Conservation (phyloP, 2,329 filamentous ascomycete genomes). For the Hymenoscyphus fructigenus region DNA sequence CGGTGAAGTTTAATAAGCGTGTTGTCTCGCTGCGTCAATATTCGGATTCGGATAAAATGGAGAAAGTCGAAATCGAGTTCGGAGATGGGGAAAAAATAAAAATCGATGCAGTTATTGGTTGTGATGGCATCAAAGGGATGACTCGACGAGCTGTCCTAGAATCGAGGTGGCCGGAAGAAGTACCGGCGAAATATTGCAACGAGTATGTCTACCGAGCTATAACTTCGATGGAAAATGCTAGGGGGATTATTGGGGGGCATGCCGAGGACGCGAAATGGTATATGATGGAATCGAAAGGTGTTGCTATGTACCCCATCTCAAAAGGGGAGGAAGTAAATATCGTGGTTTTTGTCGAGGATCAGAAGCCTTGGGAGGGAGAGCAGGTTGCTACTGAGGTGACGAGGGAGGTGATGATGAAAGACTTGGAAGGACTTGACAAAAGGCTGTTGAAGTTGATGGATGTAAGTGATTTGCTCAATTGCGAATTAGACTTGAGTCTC, state of each 20-base stretch:
- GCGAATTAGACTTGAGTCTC: not conserved
- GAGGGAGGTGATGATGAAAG: constrained; percentile 42
- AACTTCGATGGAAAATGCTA: constrained; percentile 54
- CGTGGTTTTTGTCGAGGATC: constrained; percentile 46
- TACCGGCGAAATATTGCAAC: constrained; percentile 45
- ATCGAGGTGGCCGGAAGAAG: constrained; percentile 25
- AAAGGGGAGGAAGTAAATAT: constrained; percentile 55
- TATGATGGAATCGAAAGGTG: constrained; percentile 44
- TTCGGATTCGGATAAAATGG: too few relatives aligned
- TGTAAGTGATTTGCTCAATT: constrained; percentile 12
- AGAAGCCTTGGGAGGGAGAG: constrained; percentile 41
- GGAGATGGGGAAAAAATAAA: constrained; percentile 42
- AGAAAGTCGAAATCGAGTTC: constrained; percentile 37
- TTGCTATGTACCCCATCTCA: constrained; percentile 60
- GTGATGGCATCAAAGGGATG: constrained; percentile 59
- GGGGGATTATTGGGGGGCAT: constrained; percentile 43
- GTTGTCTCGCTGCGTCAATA: constrained; percentile 27
- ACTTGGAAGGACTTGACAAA: constrained; percentile 44
- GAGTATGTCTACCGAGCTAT: constrained; percentile 61
- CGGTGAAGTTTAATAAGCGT: constrained; percentile 34
- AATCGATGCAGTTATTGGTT: constrained; percentile 37
- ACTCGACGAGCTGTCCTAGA: constrained; percentile 52
- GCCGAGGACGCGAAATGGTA: constrained; percentile 45
- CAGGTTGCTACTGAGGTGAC: constrained; percentile 41
- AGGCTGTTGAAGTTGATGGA: constrained; percentile 19